Evolutionary conservation across 768 basidiomycete genomes (phyloP).

Genomic region (Agaricus sinodeliciosus): DNA sequence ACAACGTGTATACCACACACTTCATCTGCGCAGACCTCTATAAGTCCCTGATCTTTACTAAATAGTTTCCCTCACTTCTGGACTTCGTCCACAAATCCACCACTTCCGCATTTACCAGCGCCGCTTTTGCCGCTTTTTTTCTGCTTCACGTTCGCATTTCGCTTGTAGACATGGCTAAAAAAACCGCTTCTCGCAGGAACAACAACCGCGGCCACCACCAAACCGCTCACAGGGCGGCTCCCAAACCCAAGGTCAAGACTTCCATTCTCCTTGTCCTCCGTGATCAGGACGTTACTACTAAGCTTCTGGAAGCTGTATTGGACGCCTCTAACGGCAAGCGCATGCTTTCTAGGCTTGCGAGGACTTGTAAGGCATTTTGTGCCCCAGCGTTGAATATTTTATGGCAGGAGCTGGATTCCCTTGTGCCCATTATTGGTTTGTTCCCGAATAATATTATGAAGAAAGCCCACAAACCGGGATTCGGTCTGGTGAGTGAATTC

Average conservation of each 20-base stretch:
- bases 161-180: constrained; percentile 5
- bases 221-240: constrained; percentile 7
- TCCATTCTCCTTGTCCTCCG: constrained; percentile 52
- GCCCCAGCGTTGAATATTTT: constrained; percentile 66
- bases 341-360: constrained; percentile 60
- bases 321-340: constrained; percentile 60
- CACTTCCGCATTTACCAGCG: neutral
- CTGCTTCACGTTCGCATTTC: neutral
- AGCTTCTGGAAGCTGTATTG: constrained; percentile 40
- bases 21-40: constrained; percentile 8
- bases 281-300: constrained; percentile 52
- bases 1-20: constrained; percentile 9
- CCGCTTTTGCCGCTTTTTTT: neutral
- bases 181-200: constrained; percentile 7
- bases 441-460: constrained; percentile 66
- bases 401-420: constrained; percentile 75
- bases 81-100: constrained; percentile 2
- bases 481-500: constrained; percentile 62
- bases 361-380: constrained; percentile 68
- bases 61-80: constrained; percentile 1
- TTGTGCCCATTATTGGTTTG: constrained; percentile 63
- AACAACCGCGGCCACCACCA: constrained; percentile 3
- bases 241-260: constrained; percentile 42
- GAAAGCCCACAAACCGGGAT: constrained; percentile 63
- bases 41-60: neutral